Conservation (phyloP, 1,284 basidiomycete genomes). For the Apiotrichum gamsii region DNA sequence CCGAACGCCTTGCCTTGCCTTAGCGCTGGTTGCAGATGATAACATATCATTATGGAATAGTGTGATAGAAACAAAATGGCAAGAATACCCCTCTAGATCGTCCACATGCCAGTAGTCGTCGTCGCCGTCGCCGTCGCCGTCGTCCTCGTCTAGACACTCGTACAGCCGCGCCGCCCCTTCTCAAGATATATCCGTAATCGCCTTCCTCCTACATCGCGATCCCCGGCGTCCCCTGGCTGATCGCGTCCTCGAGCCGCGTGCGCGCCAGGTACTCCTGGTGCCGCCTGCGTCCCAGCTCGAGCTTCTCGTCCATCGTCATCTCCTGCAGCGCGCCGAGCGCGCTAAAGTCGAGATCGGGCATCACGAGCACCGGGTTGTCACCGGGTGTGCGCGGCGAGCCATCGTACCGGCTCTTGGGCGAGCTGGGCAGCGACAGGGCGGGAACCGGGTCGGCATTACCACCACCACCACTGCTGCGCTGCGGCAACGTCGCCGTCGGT, state of each 20-base stretch:
- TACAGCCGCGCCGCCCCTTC: no score
- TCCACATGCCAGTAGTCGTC: no score
- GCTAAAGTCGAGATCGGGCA: slow-evolving; percentile 13
- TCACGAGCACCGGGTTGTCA: not conserved
- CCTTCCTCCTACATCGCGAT: not conserved
- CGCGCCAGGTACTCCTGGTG: slow-evolving; percentile 36
- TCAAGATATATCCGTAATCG: no score
- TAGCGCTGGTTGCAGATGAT: no score
- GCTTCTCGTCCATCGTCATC: slow-evolving; percentile 32
- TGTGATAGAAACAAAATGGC: no score
- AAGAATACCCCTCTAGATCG: no score
- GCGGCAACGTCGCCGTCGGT: no score
- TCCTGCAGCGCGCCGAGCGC: slow-evolving; percentile 15
- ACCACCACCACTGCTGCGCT: no score
- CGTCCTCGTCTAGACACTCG: no score
- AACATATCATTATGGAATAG: no score
- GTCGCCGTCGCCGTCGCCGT: no score
- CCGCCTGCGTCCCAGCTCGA: slow-evolving; percentile 30
- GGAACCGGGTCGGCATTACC: not conserved
- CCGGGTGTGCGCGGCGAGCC: slow-evolving; percentile 7
- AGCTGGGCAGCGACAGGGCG: not conserved
- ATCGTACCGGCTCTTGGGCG: slow-evolving; percentile 5
- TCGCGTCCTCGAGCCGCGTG: slow-evolving; percentile 7
- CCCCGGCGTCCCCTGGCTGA: not conserved
- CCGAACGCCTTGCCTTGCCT: no score